phyloP scores from a whole-genome alignment of 345 rosid species.

The Brassica cretica region DNA sequence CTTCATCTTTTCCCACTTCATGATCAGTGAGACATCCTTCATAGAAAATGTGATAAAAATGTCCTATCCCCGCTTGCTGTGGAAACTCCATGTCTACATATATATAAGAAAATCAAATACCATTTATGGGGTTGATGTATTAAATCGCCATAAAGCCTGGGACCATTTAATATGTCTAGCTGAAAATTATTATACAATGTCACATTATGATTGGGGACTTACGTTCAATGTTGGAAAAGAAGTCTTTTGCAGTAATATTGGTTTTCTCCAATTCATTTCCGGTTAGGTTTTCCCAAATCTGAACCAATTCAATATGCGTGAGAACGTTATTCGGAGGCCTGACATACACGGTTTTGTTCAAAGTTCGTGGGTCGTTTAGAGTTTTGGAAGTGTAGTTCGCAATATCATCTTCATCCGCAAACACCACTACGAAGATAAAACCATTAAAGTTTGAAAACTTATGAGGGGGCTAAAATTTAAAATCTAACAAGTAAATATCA shows the following conservation, averaged over 20 bases:
- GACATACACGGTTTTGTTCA: constrained; percentile 64
- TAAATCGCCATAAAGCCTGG: not conserved
- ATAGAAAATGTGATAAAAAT: constrained; percentile 73
- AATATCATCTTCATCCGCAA: constrained; percentile 60
- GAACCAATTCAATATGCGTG: constrained; percentile 55
- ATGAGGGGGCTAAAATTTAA: not conserved
- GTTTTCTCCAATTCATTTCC: constrained; percentile 52
- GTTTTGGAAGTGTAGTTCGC: constrained; percentile 65
- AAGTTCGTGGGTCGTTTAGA: constrained; percentile 63
- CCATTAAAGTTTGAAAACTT: not conserved
- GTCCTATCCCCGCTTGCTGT: constrained; percentile 62
- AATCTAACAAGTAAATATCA: not conserved
- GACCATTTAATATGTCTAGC: not conserved
- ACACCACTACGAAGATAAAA: constrained; percentile 40
- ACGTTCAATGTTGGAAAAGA: constrained; percentile 57
- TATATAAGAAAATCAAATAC: not conserved
- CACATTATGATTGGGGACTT: not conserved
- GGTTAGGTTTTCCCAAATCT: constrained; percentile 64
- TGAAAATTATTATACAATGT: not conserved
- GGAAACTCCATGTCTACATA: constrained; percentile 21
- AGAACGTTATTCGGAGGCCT: constrained; percentile 64
- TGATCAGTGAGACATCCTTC: constrained; percentile 85
- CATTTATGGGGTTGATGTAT: not conserved
- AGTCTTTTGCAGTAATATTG: constrained; percentile 47
- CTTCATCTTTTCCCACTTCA: constrained; percentile 55